phyloP scores from a whole-genome alignment of 257 asterid genomes.

The Osmanthus fragrans region DNA sequence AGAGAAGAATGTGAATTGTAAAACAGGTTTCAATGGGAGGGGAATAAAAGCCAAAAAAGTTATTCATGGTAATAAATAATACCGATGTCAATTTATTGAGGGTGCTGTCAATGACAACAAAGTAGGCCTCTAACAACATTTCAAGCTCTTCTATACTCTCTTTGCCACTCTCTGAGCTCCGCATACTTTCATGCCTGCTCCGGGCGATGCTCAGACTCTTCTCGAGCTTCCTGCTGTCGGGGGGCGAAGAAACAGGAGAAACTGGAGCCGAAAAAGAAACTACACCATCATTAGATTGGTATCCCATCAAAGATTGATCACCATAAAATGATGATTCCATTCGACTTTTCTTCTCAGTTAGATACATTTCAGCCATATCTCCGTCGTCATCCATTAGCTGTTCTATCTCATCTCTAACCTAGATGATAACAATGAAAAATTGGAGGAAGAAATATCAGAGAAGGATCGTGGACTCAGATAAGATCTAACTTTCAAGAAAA shows the following conservation, averaged over 20 bases:
- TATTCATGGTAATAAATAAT: constrained; percentile 26
- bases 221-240: constrained; percentile 84
- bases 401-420: constrained; percentile 99
- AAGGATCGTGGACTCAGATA: constrained; percentile 17
- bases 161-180: constrained; percentile 75
- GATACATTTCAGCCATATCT: constrained; percentile 99
- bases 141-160: constrained; percentile 89
- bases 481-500: constrained; percentile 13
- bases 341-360: constrained; percentile 83
- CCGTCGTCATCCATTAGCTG: constrained; percentile 99
- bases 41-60: constrained; percentile 15
- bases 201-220: constrained; percentile 88
- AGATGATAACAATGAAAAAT: constrained; percentile 30
- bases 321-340: constrained; percentile 79
- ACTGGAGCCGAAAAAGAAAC: constrained; percentile 85
- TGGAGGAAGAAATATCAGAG: constrained; percentile 27
- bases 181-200: constrained; percentile 92
- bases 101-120: constrained; percentile 97
- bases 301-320: constrained; percentile 78
- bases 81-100: constrained; percentile 98
- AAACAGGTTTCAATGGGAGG: constrained; percentile 8
- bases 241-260: constrained; percentile 94
- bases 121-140: constrained; percentile 98
- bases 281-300: constrained; percentile 70
- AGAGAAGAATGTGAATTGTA: constrained; percentile 18